A percentile compares a stretch with the other conserved stretches of the same genome.
Conservation (phyloP, 352 stramenopile species). For the Globisporangium cylindrosporum region DNA sequence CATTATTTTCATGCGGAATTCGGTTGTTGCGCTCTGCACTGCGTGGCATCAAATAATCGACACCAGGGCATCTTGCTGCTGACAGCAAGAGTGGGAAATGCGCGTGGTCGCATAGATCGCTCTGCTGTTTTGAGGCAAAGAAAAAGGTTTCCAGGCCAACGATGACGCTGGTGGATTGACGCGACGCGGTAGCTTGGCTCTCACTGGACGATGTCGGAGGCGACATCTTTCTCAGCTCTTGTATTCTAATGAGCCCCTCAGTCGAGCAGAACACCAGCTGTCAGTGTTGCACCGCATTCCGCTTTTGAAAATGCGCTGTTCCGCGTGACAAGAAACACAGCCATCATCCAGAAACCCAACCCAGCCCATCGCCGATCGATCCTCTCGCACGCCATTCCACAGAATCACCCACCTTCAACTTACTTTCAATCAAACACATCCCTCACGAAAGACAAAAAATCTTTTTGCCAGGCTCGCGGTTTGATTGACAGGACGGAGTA, state of each 20-base stretch:
- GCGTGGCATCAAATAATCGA: neutral
- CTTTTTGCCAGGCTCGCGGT: neutral
- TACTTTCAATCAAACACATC: neutral
- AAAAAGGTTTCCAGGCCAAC: neutral
- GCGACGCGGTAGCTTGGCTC: neutral
- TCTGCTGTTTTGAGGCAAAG: neutral
- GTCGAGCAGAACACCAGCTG: neutral
- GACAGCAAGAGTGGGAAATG: no score
- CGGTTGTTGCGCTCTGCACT: neutral
- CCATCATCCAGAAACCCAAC: no score
- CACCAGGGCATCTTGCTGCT: neutral
- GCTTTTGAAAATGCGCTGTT: neutral
- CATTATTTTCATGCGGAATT: neutral
- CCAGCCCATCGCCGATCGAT: neutral
- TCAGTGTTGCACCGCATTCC: neutral
- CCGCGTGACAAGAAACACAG: neutral
- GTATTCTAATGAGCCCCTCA: neutral
- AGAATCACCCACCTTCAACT: neutral
- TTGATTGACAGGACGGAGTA: neutral
- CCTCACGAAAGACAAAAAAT: neutral
- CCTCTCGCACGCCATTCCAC: neutral
- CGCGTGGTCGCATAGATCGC: neutral
- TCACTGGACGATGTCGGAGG: neutral
- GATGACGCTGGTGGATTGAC: neutral
- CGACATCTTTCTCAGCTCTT: neutral